phyloP scores from a whole-genome alignment of 2,329 filamentous ascomycete species.

The Colletotrichum noveboracense region DNA sequence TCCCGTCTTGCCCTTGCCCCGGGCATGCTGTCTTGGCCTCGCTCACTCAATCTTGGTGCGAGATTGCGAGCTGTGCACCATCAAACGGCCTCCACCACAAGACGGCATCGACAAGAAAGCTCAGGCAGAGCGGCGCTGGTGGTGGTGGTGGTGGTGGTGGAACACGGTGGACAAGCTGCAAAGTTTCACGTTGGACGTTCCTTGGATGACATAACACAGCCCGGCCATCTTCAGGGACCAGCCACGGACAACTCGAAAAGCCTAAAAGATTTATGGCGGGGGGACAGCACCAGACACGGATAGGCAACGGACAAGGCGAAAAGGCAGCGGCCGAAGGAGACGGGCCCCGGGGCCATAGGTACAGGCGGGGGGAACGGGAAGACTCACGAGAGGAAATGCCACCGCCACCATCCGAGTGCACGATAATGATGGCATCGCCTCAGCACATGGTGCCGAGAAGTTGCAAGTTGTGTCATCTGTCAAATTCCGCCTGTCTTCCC shows the following conservation, averaged over 20 bases:
- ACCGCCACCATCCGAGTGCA: neutral
- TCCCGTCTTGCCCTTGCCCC: neutral
- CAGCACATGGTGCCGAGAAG: neutral
- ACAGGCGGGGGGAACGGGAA: neutral
- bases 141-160: neutral
- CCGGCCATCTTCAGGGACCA: neutral
- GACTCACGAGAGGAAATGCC: neutral
- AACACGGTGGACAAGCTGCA: neutral
- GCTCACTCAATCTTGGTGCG: constrained; percentile 2
- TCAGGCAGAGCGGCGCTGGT: neutral
- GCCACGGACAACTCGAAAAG: neutral
- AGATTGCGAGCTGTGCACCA: constrained; percentile 2
- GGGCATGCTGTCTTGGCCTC: neutral
- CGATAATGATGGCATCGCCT: neutral
- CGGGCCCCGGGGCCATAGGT: neutral
- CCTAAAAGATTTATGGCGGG: neutral
- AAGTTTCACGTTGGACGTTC: neutral
- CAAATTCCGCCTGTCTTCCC: neutral
- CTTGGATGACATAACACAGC: neutral
- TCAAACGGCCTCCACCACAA: neutral
- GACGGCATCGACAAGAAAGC: neutral
- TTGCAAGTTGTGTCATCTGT: neutral
- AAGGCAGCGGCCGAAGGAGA: neutral
- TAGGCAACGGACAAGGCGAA: neutral
- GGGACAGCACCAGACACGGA: neutral